phyloP scores from a whole-genome alignment of 2,329 filamentous ascomycete genomes.

The Colletotrichum acutatum region DNA sequence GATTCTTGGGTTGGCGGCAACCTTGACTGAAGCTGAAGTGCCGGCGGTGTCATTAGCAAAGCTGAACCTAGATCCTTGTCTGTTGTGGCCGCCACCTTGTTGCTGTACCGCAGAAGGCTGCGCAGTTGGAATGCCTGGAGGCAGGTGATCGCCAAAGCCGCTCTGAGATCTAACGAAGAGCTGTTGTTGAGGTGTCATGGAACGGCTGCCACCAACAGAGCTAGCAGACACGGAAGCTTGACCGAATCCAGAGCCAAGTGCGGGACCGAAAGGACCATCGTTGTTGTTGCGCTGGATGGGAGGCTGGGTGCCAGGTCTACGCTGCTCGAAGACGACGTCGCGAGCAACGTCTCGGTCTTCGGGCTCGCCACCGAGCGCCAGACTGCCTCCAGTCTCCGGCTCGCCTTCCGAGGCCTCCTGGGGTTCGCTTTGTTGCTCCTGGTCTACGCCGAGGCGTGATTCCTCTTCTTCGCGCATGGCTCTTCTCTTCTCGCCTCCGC shows the following conservation, averaged over 20 bases:
- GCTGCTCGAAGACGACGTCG: slow-evolving; percentile 64
- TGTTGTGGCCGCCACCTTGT: slow-evolving; percentile 75
- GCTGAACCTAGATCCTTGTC: slow-evolving; percentile 87
- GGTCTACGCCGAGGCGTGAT: slow-evolving; percentile 57
- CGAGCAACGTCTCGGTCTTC: slow-evolving; percentile 76
- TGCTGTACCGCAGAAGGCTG: slow-evolving; percentile 64
- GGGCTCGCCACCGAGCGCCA: slow-evolving; percentile 91
- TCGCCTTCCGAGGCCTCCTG: slow-evolving; percentile 74
- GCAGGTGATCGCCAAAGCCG: slow-evolving; percentile 69
- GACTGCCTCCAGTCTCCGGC: slow-evolving; percentile 82
- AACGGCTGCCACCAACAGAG: slow-evolving; percentile 71
- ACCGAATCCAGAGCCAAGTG: slow-evolving; percentile 59
- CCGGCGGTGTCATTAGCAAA: slow-evolving; percentile 82
- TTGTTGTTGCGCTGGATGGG: slow-evolving; percentile 75
- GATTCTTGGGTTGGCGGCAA: slow-evolving; percentile 80
- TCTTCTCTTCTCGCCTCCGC: slow-evolving; percentile 84
- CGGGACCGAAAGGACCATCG: slow-evolving; percentile 66
- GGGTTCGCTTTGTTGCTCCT: slow-evolving; percentile 58
- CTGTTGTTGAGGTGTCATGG: slow-evolving; percentile 84
- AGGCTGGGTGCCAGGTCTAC: slow-evolving; percentile 77
- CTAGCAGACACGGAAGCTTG: slow-evolving; percentile 62
- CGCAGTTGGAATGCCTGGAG: slow-evolving; percentile 66
- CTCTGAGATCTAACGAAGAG: slow-evolving; percentile 73
- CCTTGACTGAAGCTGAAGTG: slow-evolving; percentile 75
- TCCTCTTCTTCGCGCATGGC: slow-evolving; percentile 80